Evolutionary conservation across 139 green algal species (phyloP).

Genomic region (Chlorella ohadii): DNA sequence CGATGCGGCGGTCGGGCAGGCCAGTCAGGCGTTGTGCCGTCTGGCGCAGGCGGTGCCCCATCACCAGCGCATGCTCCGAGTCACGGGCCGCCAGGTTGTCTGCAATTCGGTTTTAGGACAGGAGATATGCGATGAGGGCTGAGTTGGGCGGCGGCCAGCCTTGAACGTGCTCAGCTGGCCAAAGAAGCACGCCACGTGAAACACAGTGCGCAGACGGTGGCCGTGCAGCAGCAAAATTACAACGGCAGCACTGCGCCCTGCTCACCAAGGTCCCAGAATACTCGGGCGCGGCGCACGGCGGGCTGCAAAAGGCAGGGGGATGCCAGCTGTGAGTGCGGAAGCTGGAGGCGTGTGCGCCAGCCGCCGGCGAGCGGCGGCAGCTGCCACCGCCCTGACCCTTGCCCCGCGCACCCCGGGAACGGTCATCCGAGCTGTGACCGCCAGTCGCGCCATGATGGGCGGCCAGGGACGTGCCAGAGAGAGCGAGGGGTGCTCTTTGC

Average conservation of each 20-base stretch:
- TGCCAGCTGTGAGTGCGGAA: not conserved
- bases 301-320: not conserved
- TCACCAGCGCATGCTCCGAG: conserved; percentile 17
- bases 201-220: too few species aligned
- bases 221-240: not conserved
- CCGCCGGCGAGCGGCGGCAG: not conserved
- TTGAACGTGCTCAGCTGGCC: too few species aligned
- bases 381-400: too few species aligned
- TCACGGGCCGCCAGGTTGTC: conserved; percentile 2
- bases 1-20: not conserved
- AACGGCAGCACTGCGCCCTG: too few species aligned
- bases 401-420: too few species aligned
- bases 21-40: not conserved
- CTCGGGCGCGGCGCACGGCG: not conserved
- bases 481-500: too few species aligned
- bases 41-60: not conserved
- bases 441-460: too few species aligned
- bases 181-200: not conserved
- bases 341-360: not conserved
- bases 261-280: not conserved
- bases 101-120: not conserved
- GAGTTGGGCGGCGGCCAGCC: too few species aligned
- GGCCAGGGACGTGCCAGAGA: too few species aligned
- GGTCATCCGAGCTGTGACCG: too few species aligned
- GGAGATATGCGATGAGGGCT: too few species aligned